These are phyloP conservation scores for Colletotrichum cereale DNA, from an alignment of 2,329 filamentous ascomycete genomes.

Conservation along the genomic window DNA sequence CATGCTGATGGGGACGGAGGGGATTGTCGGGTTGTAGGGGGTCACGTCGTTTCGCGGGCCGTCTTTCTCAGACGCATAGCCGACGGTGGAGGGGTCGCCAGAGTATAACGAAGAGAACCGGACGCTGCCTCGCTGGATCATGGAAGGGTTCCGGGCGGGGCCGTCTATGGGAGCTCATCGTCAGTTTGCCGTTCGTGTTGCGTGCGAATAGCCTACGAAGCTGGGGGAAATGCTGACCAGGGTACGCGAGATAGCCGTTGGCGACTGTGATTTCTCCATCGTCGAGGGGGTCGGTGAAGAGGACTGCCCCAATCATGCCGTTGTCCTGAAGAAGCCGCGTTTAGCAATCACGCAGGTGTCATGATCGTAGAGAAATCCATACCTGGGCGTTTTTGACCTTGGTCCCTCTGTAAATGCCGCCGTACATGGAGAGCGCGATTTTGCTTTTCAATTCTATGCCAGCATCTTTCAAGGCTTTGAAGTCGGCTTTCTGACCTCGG, in stretches of 20 bases:
- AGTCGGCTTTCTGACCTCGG: constrained; percentile 22
- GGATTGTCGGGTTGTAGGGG: constrained; percentile 26
- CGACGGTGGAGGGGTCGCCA: constrained; percentile 21
- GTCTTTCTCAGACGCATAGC: constrained; percentile 30
- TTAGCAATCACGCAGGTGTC: background rate
- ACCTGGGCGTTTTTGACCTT: constrained; percentile 28
- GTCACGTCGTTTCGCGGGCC: constrained; percentile 27
- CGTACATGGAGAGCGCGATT: constrained; percentile 29
- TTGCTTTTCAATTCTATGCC: constrained; percentile 29
- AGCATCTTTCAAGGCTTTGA: constrained; percentile 13
- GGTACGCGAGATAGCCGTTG: constrained; percentile 28
- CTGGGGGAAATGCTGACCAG: background rate
- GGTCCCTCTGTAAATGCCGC: constrained; percentile 23
- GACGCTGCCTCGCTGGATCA: constrained; percentile 35
- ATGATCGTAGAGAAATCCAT: background rate
- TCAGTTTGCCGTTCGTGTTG: background rate
- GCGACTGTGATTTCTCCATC: constrained; percentile 33
- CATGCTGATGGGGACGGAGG: constrained; percentile 28
- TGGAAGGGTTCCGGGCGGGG: constrained; percentile 21
- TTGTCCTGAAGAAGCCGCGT: background rate
- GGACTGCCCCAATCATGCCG: constrained; percentile 27
- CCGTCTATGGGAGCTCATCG: background rate
- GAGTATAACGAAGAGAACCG: constrained; percentile 30
- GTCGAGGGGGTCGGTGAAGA: constrained; percentile 27
- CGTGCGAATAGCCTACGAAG: background rate